phyloP scores from a whole-genome alignment of 2,329 filamentous ascomycete species.

The Bipolaris bicolor region DNA sequence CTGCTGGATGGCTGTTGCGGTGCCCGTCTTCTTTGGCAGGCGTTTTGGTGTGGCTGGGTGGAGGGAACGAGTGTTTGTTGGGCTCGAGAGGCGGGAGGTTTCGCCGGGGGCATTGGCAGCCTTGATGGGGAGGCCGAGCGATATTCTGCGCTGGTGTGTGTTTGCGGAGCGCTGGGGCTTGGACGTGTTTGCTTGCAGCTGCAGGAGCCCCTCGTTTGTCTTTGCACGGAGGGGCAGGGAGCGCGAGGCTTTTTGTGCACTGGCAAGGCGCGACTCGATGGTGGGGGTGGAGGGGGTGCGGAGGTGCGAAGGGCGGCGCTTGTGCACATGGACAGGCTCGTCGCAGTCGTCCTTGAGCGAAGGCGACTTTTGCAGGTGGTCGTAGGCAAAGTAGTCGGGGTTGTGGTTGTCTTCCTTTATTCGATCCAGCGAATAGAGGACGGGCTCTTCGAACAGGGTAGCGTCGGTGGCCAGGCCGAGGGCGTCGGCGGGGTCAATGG shows the following conservation, averaged over 20 bases:
- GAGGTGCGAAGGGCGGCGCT: conserved; percentile 22
- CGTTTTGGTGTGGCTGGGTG: conserved; percentile 8
- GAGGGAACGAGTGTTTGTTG: conserved; percentile 14
- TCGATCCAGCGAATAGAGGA: conserved; percentile 26
- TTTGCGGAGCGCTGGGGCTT: conserved; percentile 18
- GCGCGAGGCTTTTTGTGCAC: conserved; percentile 16
- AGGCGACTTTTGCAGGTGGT: conserved; percentile 17
- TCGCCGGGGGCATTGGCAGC: conserved; percentile 9
- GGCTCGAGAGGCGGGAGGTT: conserved; percentile 9
- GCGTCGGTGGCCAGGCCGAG: conserved; percentile 24
- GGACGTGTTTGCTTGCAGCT: conserved; percentile 25
- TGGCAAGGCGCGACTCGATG: conserved; percentile 19
- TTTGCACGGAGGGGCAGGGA: conserved; percentile 24
- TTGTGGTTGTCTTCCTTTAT: conserved; percentile 17
- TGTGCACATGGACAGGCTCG: conserved; percentile 14
- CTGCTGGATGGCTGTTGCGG: conserved; percentile 16
- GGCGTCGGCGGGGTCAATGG: conserved; percentile 18
- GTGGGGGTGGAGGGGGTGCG: conserved; percentile 25
- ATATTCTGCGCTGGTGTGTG: conserved; percentile 29
- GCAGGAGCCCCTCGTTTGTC: conserved; percentile 30
- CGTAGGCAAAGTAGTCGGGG: conserved; percentile 20
- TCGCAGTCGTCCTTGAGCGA: conserved; percentile 17
- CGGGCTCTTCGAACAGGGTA: conserved; percentile 30
- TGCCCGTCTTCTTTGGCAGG: conserved; percentile 14
- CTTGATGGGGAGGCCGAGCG: conserved; percentile 30